A percentile compares a stretch with the other conserved stretches of the same genome.
phyloP scores from a whole-genome alignment of 2,329 filamentous ascomycete species.

The Pseudovirgaria hyperparasitica region DNA sequence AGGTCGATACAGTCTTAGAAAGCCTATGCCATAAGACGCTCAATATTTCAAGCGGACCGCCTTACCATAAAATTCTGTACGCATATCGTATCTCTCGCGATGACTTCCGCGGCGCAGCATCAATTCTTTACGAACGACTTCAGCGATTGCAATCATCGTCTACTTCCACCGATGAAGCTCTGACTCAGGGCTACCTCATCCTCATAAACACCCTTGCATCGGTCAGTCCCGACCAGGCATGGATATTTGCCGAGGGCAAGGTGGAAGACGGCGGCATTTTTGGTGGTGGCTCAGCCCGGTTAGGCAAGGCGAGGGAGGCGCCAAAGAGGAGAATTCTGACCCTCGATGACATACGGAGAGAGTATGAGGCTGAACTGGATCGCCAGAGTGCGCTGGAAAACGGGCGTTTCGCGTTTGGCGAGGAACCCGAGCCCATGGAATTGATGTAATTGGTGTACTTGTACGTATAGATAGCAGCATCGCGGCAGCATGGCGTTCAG shows the following conservation, averaged over 20 bases:
- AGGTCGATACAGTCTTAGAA: conserved; percentile 66
- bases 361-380: conserved; percentile 85
- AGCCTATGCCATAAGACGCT: conserved; percentile 57
- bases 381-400: conserved; percentile 76
- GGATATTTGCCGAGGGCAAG: conserved; percentile 50
- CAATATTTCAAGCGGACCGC: conserved; percentile 47
- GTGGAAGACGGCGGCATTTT: conserved; percentile 27
- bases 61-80: conserved; percentile 83
- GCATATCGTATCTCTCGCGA: conserved; percentile 74
- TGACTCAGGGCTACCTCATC: conserved; percentile 68
- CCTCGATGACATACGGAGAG: conserved; percentile 70
- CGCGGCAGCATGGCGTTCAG: no score
- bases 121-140: conserved; percentile 43
- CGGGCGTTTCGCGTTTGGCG: conserved; percentile 70
- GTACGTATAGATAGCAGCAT: no score
- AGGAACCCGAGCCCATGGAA: conserved; percentile 10
- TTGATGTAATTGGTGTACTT: no score
- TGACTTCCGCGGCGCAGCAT: conserved; percentile 70
- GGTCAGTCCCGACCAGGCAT: conserved; percentile 69
- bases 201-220: conserved; percentile 89
- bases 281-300: no score
- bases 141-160: conserved; percentile 34
- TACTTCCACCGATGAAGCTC: conserved; percentile 38
- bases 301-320: conserved; percentile 23
- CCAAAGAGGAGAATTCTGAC: conserved; percentile 67